Conservation (phyloP, 2,329 filamentous ascomycete genomes). For the Taxawa tesnikishii region DNA sequence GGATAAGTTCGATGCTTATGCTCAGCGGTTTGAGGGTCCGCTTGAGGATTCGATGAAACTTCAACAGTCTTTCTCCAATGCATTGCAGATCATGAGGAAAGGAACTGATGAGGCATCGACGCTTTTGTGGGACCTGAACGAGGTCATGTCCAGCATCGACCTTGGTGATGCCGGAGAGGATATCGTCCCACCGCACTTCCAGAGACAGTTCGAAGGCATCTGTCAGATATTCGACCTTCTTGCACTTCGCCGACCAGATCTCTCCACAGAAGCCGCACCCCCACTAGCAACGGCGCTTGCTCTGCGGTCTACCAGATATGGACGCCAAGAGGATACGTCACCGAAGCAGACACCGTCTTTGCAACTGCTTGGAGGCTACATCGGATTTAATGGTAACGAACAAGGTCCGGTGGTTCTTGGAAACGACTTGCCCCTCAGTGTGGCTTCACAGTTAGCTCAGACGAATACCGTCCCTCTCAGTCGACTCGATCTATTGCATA, state of each 20-base stretch:
- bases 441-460: neutral
- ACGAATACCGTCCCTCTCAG: conserved; percentile 4
- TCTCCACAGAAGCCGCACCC: no score
- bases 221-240: conserved; percentile 29
- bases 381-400: conserved; percentile 3
- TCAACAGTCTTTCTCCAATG: conserved; percentile 8
- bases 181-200: conserved; percentile 26
- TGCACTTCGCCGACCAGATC: no score
- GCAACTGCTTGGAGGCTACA: conserved; percentile 3
- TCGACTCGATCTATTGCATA: conserved; percentile 25
- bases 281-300: conserved; percentile 4
- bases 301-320: conserved; percentile 3
- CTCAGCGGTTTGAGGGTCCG: conserved; percentile 12
- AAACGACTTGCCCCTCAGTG: conserved; percentile 1
- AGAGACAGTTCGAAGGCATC: conserved; percentile 30
- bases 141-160: conserved; percentile 17
- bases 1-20: conserved; percentile 29
- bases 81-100: conserved; percentile 2
- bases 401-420: conserved; percentile 2
- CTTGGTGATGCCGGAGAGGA: conserved; percentile 10
- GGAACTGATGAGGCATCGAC: conserved; percentile 5
- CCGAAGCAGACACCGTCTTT: neutral
- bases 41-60: conserved; percentile 14
- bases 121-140: conserved; percentile 19
- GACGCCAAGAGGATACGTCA: no score